Base-by-base conservation (phyloP, 352 stramenopile genomes). In the Pythium dissimile region DNA sequence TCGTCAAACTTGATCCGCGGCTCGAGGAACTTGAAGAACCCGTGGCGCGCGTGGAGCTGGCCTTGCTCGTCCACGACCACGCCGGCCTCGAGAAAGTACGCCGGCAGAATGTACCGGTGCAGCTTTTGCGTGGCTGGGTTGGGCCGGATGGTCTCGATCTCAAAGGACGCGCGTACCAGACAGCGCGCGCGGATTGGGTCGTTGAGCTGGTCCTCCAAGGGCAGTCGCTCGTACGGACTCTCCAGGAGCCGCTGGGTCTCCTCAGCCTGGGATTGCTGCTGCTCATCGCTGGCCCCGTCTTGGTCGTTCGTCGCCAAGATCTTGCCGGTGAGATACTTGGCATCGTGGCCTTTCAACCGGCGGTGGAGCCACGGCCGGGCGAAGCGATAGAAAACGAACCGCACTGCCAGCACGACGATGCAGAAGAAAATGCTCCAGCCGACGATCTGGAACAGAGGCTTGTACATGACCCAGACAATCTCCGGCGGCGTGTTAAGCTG, bases 401-500 rank as follows among this genome's bases (percentile, higher is more conserved):
- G 51, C 11, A 58, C 35, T 27, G 53, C 9, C 45, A 59, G 37
- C 31, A 61, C 27, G 28, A 52, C 6, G 11, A 53, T 11, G 21
- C 39, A 53, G 24, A 26, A 53, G 23, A 66, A 56, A n/a, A 58
- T 10, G 28, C 44, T 62, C 54, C 48, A 64, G 26, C 20, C 31
- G 26, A 69, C 38, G 34, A 69, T 69, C 16, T 37, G 6, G 6
- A 57, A 12, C 2, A 69, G 54, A n/a, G 53, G 61, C 27, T 51
- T 41, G 44, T 69, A 69, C 53, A 88, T 62, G 43, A 77, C 42
- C 61, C 63, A 66, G 18, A 83, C 28, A 16, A 75, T 48, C 0
- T 42, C 12, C 1, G 4, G 0, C 2, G 64, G 47, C 16, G 54
- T 65, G 59, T 49, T 62, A 20, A 67, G 27, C 37, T 63, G 41